A percentile compares a stretch with the other conserved stretches of the same genome.
Conservation (phyloP, 257 asterid genomes). For the Jaltomata sinuosa region DNA sequence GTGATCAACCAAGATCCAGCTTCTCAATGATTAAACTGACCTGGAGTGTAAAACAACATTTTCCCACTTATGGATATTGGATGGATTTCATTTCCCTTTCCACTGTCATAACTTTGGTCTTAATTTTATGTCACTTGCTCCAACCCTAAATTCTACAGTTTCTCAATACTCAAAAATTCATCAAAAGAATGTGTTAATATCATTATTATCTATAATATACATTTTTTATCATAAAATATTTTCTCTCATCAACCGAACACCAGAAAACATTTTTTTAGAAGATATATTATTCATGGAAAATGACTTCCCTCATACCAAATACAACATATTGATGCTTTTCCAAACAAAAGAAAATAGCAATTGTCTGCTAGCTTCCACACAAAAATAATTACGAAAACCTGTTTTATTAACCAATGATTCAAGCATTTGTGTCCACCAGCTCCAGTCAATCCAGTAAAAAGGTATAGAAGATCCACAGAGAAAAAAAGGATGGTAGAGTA, state of each 20-base stretch:
- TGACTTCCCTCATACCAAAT: background rate
- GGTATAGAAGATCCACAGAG: background rate
- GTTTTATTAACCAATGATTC: background rate
- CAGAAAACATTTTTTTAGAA: background rate
- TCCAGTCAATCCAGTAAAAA: background rate
- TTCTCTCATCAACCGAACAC: background rate
- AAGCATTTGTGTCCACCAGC: background rate
- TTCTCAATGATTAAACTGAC: too few relatives aligned
- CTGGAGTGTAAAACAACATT: too few relatives aligned
- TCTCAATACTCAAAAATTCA: too few relatives aligned
- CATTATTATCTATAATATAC: background rate
- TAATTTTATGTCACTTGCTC: too few relatives aligned
- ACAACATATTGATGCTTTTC: background rate
- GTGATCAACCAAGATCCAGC: too few relatives aligned
- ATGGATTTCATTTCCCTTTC: too few relatives aligned
- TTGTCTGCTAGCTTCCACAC: background rate
- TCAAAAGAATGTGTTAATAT: background rate
- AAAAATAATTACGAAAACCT: background rate
- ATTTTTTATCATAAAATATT: background rate
- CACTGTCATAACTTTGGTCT: too few relatives aligned
- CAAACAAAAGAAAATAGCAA: background rate
- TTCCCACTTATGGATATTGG: too few relatives aligned
- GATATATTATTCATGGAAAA: background rate
- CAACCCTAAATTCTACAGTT: too few relatives aligned
- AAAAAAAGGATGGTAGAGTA: background rate